These are phyloP conservation scores for Ustilago loliicola DNA, from an alignment of 1,284 basidiomycete species.

Conservation along the genomic window DNA sequence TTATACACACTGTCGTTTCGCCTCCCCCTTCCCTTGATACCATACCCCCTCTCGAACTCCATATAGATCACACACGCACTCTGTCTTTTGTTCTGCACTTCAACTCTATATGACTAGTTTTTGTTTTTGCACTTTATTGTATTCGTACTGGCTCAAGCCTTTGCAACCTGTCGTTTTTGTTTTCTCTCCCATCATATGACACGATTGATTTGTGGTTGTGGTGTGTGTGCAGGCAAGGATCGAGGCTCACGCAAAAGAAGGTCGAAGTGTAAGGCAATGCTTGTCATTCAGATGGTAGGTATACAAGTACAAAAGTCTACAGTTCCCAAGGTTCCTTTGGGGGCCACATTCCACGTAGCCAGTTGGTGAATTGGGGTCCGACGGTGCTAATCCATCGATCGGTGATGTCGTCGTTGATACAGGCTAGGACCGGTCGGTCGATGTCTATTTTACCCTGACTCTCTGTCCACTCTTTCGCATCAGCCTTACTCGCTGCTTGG, in stretches of 20 bases:
- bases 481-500: neutral
- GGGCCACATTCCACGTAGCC: conserved; percentile 33
- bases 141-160: neutral
- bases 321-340: conserved; percentile 38
- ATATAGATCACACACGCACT: conserved; percentile 18
- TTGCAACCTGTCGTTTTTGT: neutral
- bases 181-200: neutral
- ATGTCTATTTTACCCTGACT: conserved; percentile 25
- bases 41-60: neutral
- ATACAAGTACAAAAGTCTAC: conserved; percentile 8
- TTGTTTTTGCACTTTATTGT: conserved; percentile 6
- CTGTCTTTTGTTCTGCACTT: conserved; percentile 1
- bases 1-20: conserved; percentile 12
- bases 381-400: conserved; percentile 27
- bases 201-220: too few relatives aligned
- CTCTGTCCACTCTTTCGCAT: conserved; percentile 15
- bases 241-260: too few relatives aligned
- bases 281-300: neutral
- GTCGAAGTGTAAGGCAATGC: too few relatives aligned
- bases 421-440: conserved; percentile 23
- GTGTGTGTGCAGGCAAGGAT: too few relatives aligned
- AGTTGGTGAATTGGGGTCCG: conserved; percentile 18
- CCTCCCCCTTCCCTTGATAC: conserved; percentile 13
- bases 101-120: conserved; percentile 2
- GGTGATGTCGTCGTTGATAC: conserved; percentile 54